Conservation (phyloP, 2,329 filamentous ascomycete genomes). For the Paecilomyces sp. region DNA sequence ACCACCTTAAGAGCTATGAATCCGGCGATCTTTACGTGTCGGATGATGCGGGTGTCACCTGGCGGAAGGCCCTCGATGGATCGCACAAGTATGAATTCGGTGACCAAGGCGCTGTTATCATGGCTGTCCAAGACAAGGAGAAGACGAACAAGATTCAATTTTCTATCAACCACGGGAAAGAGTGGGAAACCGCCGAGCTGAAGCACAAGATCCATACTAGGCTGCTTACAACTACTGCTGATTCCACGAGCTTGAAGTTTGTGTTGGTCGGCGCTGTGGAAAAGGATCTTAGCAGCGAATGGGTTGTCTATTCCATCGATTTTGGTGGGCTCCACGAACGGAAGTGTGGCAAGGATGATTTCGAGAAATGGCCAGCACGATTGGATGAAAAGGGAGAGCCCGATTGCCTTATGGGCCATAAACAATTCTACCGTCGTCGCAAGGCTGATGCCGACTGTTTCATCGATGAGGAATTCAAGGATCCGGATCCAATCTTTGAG, state of each 20-base stretch:
- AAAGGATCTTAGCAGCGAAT: slow-evolving; percentile 43
- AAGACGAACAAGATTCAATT: slow-evolving; percentile 60
- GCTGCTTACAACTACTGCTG: slow-evolving; percentile 78
- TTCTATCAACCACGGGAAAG: slow-evolving; percentile 82
- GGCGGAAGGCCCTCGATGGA: slow-evolving; percentile 65
- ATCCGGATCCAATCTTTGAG: slow-evolving; percentile 62
- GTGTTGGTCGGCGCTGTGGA: slow-evolving; percentile 61
- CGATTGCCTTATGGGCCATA: slow-evolving; percentile 93
- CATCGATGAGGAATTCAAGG: slow-evolving; percentile 76
- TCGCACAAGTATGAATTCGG: slow-evolving; percentile 96
- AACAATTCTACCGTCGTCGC: slow-evolving; percentile 74
- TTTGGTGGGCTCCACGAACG: slow-evolving; percentile 74
- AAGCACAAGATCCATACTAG: slow-evolving; percentile 63
- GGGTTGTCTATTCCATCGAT: slow-evolving; percentile 68
- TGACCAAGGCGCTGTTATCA: slow-evolving; percentile 79
- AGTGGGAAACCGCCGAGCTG: slow-evolving; percentile 68
- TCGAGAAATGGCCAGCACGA: slow-evolving; percentile 84
- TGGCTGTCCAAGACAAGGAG: slow-evolving; percentile 67
- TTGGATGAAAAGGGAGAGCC: slow-evolving; percentile 72
- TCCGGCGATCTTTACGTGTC: slow-evolving; percentile 82
- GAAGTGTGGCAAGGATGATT: slow-evolving; percentile 63
- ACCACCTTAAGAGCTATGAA: slow-evolving; percentile 60
- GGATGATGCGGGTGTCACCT: slow-evolving; percentile 80
- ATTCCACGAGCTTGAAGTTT: slow-evolving; percentile 90
- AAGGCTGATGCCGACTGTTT: slow-evolving; percentile 88